Percentiles rank a stretch among this genome's conserved stretches.
Conservation (phyloP, 192 early-diverging fungal genomes). For the Coemansia sp. region DNA sequence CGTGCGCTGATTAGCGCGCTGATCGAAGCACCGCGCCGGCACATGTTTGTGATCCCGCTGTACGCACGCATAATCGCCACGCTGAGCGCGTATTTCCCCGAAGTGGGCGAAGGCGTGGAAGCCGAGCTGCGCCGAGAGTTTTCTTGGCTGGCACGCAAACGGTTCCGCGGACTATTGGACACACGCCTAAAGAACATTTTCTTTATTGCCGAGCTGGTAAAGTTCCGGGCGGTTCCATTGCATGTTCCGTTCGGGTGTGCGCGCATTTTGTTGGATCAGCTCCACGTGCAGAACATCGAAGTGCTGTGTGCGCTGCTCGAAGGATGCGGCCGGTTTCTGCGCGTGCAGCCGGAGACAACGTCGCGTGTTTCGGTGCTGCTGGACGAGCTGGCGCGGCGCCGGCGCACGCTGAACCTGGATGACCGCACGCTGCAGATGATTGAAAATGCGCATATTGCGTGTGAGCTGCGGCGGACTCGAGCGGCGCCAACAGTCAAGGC, state of each 20-base stretch:
- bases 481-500: conserved; percentile 61
- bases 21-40: conserved; percentile 72
- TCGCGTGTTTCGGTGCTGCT: conserved; percentile 65
- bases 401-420: conserved; percentile 81
- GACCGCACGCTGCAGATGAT: conserved; percentile 81
- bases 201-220: conserved; percentile 89
- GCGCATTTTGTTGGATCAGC: conserved; percentile 84
- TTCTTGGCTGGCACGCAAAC: conserved; percentile 72
- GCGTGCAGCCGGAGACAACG: conserved; percentile 72
- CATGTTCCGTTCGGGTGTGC: conserved; percentile 82
- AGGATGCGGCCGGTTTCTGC: conserved; percentile 84
- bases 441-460: conserved; percentile 90
- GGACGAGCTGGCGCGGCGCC: conserved; percentile 91
- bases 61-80: conserved; percentile 89
- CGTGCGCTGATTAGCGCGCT: conserved; percentile 76
- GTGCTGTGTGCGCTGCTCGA: conserved; percentile 79
- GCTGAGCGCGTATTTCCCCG: conserved; percentile 82
- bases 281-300: conserved; percentile 81
- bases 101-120: conserved; percentile 73
- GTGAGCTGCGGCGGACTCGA: conserved; percentile 76
- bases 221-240: conserved; percentile 83
- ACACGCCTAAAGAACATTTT: conserved; percentile 65
- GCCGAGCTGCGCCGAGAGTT: conserved; percentile 53
- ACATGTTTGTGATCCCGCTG: conserved; percentile 85
- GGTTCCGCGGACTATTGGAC: conserved; percentile 50